Percentiles rank a stretch among this genome's conserved stretches.
Conservation (phyloP, 768 basidiomycete genomes). For the Imleria badia region DNA sequence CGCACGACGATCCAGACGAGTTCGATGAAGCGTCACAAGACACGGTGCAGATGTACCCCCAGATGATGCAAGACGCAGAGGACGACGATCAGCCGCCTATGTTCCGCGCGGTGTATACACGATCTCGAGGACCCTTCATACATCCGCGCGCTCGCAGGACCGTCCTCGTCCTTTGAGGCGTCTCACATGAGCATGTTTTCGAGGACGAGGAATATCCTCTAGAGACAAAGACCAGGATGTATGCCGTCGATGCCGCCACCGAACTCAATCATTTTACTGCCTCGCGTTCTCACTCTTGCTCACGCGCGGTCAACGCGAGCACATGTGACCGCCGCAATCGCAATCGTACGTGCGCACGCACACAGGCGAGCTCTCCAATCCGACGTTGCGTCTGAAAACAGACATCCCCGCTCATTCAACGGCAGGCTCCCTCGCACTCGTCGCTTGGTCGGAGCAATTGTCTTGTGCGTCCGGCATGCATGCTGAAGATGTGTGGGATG, state of each 20-base stretch:
- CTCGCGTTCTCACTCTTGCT: constrained; percentile 18
- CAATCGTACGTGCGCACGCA: too few species aligned
- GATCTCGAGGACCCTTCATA: constrained; percentile 44
- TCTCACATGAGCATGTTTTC: neutral
- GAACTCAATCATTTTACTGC: constrained; percentile 53
- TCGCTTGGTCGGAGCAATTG: too few species aligned
- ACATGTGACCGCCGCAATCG: too few species aligned
- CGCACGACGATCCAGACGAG: constrained; percentile 7
- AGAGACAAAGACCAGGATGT: neutral
- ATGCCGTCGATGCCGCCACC: constrained; percentile 49
- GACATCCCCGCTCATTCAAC: neutral
- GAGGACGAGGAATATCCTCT: neutral
- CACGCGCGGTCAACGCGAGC: neutral
- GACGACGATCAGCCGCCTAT: constrained; percentile 23
- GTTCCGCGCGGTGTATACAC: constrained; percentile 51
- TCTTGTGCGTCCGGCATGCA: too few species aligned
- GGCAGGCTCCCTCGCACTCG: too few species aligned
- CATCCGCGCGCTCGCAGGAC: constrained; percentile 12
- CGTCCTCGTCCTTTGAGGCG: constrained; percentile 5
- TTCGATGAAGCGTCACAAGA: constrained; percentile 15
- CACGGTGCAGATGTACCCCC: constrained; percentile 16
- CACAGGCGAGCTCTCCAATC: too few species aligned
- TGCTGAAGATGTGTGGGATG: too few species aligned
- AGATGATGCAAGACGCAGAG: constrained; percentile 33
- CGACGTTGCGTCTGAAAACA: too few species aligned